Evolutionary conservation across 768 basidiomycete genomes (phyloP).

Genomic region (Kwoniella botswanensis): DNA sequence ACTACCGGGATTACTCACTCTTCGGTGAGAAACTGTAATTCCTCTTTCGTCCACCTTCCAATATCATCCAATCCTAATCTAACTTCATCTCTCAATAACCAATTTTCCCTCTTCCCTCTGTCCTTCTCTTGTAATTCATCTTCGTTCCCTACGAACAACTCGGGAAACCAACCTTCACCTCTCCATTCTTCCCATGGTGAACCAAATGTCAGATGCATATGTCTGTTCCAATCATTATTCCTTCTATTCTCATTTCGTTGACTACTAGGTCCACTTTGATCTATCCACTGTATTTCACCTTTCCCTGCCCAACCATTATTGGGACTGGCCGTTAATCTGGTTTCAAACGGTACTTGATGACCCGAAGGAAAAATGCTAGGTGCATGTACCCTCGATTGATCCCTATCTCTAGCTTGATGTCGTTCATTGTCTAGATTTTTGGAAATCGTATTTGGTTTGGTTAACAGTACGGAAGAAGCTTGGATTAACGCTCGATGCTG

Average conservation of each 20-base stretch:
- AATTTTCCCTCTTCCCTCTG: constrained; percentile 30
- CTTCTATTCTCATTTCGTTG: constrained; percentile 19
- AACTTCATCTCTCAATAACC: constrained; percentile 37
- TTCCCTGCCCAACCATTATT: constrained; percentile 10
- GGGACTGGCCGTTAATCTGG: constrained; percentile 4
- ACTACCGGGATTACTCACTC: constrained; percentile 29
- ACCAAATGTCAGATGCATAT: constrained; percentile 16
- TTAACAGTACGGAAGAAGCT: constrained; percentile 17
- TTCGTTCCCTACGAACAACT: constrained; percentile 35
- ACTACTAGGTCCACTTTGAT: constrained; percentile 9
- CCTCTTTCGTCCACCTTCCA: constrained; percentile 31
- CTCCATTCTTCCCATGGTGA: constrained; percentile 49
- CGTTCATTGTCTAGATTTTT: constrained; percentile 6
- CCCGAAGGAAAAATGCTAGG: constrained; percentile 8
- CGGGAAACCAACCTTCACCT: constrained; percentile 55
- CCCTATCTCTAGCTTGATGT: constrained; percentile 10
- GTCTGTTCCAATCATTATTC: constrained; percentile 5
- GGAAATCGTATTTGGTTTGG: constrained; percentile 12
- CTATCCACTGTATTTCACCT: constrained; percentile 10
- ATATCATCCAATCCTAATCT: constrained; percentile 45
- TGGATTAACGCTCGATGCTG: constrained; percentile 34
- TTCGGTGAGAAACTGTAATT: constrained; percentile 33
- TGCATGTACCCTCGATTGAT: constrained; percentile 14
- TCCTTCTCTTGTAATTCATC: constrained; percentile 6
- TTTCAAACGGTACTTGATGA: constrained; percentile 19